Conservation (phyloP, 2,329 filamentous ascomycete genomes). For the Neofusicoccum sp. region DNA sequence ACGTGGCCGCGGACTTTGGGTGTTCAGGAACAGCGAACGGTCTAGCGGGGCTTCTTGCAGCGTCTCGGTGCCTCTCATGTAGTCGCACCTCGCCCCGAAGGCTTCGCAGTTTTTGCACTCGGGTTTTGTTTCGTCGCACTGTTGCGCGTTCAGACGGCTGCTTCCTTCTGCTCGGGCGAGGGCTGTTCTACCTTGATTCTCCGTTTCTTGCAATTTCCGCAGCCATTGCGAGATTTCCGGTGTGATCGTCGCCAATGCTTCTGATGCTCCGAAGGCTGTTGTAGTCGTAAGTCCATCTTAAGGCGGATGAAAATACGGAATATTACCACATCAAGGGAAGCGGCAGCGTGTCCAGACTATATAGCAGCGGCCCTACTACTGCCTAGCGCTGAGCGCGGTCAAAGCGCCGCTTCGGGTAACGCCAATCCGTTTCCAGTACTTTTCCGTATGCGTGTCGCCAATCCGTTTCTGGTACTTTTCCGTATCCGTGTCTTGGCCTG, state of each 20-base stretch:
- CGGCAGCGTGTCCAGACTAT: neutral
- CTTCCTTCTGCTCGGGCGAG: neutral
- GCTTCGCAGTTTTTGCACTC: slow-evolving; percentile 27
- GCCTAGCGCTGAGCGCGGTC: no score
- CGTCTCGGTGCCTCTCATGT: neutral
- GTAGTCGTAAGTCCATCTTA: neutral
- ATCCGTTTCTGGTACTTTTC: no score
- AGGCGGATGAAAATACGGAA: neutral
- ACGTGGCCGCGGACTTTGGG: neutral
- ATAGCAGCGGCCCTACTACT: no score
- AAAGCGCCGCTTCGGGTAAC: no score
- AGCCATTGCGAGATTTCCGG: slow-evolving; percentile 29
- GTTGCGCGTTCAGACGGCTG: neutral
- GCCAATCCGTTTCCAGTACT: no score
- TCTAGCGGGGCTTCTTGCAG: slow-evolving; percentile 16
- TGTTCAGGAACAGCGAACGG: neutral
- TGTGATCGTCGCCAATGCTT: slow-evolving; percentile 24
- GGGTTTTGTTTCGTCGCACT: slow-evolving; percentile 29
- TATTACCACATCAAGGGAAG: neutral
- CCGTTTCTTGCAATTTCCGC: slow-evolving; percentile 29
- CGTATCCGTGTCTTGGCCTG: no score
- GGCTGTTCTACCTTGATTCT: slow-evolving; percentile 30
- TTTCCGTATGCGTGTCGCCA: no score
- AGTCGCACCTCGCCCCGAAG: slow-evolving; percentile 26
- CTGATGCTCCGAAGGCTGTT: neutral